These are phyloP conservation scores for Aspergillus ochraceoroseus DNA, from an alignment of 2,329 filamentous ascomycete species.

Conservation along the genomic window DNA sequence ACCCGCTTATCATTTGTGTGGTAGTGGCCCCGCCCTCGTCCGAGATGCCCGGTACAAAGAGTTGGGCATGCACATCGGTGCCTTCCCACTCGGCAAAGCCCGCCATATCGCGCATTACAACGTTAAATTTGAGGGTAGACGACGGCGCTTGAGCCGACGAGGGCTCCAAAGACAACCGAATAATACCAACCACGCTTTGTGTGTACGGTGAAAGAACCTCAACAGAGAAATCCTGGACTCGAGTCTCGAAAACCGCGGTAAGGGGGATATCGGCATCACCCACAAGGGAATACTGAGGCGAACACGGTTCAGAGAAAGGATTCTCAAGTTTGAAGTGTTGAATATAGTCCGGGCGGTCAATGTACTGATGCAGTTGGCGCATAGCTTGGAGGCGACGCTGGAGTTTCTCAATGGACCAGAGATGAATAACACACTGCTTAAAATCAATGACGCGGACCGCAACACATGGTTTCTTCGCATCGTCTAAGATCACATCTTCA, in stretches of 20 bases:
- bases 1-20: slow-evolving; percentile 88
- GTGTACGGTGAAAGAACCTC: slow-evolving; percentile 93
- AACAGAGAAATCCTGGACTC: slow-evolving; percentile 88
- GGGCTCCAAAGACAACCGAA: slow-evolving; percentile 85
- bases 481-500: slow-evolving; percentile 75
- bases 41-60: slow-evolving; percentile 89
- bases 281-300: slow-evolving; percentile 86
- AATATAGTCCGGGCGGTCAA: slow-evolving; percentile 90
- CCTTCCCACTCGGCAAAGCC: slow-evolving; percentile 95
- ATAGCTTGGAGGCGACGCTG: slow-evolving; percentile 81
- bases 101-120: slow-evolving; percentile 93
- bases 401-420: slow-evolving; percentile 94
- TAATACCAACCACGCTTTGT: slow-evolving; percentile 79
- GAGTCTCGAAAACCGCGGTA: slow-evolving; percentile 85
- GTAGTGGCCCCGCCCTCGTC: slow-evolving; percentile 90
- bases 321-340: slow-evolving; percentile 90
- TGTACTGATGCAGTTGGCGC: slow-evolving; percentile 95
- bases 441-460: slow-evolving; percentile 89
- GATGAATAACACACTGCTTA: slow-evolving; percentile 73
- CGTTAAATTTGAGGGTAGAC: slow-evolving; percentile 93
- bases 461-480: slow-evolving; percentile 81
- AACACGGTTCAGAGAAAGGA: slow-evolving; percentile 84
- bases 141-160: slow-evolving; percentile 88
- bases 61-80: slow-evolving; percentile 88
- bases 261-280: slow-evolving; percentile 91